phyloP scores from a whole-genome alignment of 345 rosid species.

The Moricandia moricandioides region DNA sequence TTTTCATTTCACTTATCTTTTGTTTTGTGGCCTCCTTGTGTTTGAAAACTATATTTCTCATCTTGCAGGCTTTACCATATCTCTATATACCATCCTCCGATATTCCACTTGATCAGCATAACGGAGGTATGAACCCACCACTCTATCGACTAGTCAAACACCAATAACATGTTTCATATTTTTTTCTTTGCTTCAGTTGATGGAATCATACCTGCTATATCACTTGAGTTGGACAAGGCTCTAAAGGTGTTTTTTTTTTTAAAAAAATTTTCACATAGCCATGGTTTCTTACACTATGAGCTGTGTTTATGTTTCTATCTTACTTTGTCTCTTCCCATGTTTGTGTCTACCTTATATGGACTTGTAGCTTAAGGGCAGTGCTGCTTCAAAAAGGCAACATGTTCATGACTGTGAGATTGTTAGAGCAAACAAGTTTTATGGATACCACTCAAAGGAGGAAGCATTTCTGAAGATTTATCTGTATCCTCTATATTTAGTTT shows the following conservation, averaged over 20 bases:
- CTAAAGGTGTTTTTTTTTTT: constrained; percentile 57
- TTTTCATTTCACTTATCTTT: background rate
- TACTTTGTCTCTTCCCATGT: background rate
- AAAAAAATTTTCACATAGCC: constrained; percentile 11
- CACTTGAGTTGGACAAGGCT: constrained; percentile 76
- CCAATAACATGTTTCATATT: constrained; percentile 13
- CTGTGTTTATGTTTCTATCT: background rate
- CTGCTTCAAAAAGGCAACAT: constrained; percentile 73
- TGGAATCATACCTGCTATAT: constrained; percentile 44
- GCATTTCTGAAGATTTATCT: constrained; percentile 82
- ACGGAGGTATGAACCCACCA: constrained; percentile 48
- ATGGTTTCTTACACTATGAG: background rate
- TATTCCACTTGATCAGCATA: constrained; percentile 39
- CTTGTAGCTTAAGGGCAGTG: constrained; percentile 64
- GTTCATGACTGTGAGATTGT: constrained; percentile 83
- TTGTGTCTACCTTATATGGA: background rate
- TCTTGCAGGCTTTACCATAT: constrained; percentile 78
- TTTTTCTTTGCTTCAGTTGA: constrained; percentile 47
- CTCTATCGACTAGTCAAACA: background rate
- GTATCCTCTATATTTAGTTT: constrained; percentile 57
- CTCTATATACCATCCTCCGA: constrained; percentile 77
- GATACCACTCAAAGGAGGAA: constrained; percentile 80
- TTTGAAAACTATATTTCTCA: constrained; percentile 4
- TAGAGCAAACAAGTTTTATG: constrained; percentile 81
- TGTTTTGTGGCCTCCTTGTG: background rate